phyloP scores from a whole-genome alignment of 257 asterid genomes.

The Solanum pinnatisectum region DNA sequence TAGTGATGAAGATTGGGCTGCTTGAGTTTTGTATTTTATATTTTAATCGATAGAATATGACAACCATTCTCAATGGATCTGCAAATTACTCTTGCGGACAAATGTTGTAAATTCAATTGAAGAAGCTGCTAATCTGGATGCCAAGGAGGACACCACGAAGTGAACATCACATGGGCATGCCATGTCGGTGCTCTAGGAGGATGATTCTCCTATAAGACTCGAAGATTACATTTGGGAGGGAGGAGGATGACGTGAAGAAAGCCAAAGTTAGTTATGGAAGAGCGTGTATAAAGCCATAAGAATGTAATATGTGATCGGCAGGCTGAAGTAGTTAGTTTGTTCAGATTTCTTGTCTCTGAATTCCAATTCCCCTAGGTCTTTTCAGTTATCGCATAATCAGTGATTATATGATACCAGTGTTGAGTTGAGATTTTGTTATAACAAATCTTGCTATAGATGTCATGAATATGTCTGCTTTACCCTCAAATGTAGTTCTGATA shows the following conservation, averaged over 20 bases:
- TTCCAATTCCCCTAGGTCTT: background rate
- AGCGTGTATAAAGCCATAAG: background rate
- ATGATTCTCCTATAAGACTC: background rate
- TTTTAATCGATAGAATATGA: background rate
- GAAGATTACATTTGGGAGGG: background rate
- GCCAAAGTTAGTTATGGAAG: background rate
- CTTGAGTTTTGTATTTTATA: slow-evolving; percentile 15
- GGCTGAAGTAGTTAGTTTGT: background rate
- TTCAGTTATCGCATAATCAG: background rate
- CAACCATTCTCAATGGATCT: background rate
- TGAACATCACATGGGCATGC: background rate
- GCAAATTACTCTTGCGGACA: background rate
- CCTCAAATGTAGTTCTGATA: background rate
- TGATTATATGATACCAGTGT: background rate
- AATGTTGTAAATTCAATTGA: background rate
- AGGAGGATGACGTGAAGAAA: background rate
- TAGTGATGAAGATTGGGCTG: slow-evolving; percentile 63
- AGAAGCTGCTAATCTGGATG: background rate
- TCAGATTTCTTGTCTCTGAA: background rate
- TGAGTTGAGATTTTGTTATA: background rate
- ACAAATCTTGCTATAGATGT: background rate
- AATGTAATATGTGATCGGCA: background rate
- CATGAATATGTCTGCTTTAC: background rate
- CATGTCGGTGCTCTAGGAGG: background rate
- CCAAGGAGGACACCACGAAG: background rate